Evolutionary conservation across 257 asterid species (phyloP).

Genomic region (Avicennia marina): DNA sequence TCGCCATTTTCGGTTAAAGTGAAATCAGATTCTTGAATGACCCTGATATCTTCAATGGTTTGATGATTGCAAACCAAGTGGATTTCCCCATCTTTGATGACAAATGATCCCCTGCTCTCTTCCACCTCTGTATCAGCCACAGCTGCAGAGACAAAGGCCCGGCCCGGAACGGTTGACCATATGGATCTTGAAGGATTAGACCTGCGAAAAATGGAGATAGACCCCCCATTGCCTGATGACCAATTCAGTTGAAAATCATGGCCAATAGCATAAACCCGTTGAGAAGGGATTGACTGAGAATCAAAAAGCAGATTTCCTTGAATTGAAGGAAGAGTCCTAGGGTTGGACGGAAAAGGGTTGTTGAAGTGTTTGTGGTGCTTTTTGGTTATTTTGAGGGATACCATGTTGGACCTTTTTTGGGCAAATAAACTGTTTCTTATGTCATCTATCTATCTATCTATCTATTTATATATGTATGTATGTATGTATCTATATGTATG

Average conservation of each 20-base stretch:
- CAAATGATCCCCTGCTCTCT: conserved; percentile 92
- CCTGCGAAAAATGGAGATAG: conserved; percentile 47
- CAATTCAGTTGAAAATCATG: conserved; percentile 58
- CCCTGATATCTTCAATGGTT: conserved; percentile 53
- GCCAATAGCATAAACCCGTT: conserved; percentile 51
- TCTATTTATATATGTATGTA: too few relatives aligned
- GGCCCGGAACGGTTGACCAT: conserved; percentile 82
- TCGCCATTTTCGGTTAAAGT: neutral
- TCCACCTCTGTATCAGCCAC: conserved; percentile 76
- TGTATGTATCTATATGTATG: too few relatives aligned
- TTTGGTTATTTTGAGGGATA: conserved; percentile 54
- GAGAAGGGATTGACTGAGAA: conserved; percentile 33
- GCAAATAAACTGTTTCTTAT: neutral
- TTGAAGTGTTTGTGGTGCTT: conserved; percentile 82
- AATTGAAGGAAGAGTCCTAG: conserved; percentile 43
- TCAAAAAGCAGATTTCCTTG: conserved; percentile 43
- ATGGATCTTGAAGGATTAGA: conserved; percentile 53
- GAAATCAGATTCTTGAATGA: conserved; percentile 30
- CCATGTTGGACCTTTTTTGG: conserved; percentile 30
- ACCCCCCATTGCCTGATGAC: conserved; percentile 70
- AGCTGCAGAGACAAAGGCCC: conserved; percentile 80
- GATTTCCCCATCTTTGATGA: conserved; percentile 51
- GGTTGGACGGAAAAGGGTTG: conserved; percentile 71
- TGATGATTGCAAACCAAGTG: conserved; percentile 68
- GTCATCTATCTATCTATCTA: too few relatives aligned